These are phyloP conservation scores for Saccharomyces hybrid DNA, from an alignment of 1,139 yeast genomes.

Conservation along the genomic window DNA sequence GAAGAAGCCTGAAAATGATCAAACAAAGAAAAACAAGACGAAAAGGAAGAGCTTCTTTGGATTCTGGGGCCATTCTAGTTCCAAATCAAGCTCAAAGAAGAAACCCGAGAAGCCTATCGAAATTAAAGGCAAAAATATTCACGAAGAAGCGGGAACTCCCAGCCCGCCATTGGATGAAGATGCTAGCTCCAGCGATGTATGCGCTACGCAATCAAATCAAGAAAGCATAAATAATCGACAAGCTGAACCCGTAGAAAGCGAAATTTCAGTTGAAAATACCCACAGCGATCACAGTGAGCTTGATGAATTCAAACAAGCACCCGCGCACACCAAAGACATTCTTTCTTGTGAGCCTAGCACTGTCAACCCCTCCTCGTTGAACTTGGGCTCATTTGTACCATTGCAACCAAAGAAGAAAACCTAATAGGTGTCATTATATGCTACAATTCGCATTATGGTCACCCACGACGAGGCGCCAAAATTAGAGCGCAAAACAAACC, in stretches of 20 bases:
- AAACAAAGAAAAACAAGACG: conserved; percentile 10
- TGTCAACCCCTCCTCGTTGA: not conserved
- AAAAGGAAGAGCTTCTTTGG: conserved; percentile 20
- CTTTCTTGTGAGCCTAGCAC: not conserved
- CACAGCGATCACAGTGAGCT: not conserved
- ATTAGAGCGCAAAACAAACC: not conserved
- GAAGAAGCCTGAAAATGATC: conserved; percentile 9
- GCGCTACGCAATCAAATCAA: not conserved
- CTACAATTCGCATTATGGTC: not conserved
- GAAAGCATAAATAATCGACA: not conserved
- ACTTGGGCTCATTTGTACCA: conserved; percentile 22
- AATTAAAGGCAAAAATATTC: not conserved
- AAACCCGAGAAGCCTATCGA: not conserved
- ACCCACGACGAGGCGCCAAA: not conserved
- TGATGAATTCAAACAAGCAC: not conserved
- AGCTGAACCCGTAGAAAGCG: not conserved
- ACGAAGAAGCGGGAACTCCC: not conserved
- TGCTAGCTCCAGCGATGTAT: not conserved
- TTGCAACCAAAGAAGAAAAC: conserved; percentile 22
- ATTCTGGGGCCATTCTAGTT: conserved; percentile 17
- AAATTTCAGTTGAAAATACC: not conserved
- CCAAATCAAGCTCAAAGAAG: not conserved
- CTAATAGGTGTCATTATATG: not conserved
- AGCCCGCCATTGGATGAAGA: not conserved
- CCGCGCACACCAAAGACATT: not conserved